Evolutionary conservation across 1,284 basidiomycete species (phyloP).

Genomic region (Sporisorium graminicola): DNA sequence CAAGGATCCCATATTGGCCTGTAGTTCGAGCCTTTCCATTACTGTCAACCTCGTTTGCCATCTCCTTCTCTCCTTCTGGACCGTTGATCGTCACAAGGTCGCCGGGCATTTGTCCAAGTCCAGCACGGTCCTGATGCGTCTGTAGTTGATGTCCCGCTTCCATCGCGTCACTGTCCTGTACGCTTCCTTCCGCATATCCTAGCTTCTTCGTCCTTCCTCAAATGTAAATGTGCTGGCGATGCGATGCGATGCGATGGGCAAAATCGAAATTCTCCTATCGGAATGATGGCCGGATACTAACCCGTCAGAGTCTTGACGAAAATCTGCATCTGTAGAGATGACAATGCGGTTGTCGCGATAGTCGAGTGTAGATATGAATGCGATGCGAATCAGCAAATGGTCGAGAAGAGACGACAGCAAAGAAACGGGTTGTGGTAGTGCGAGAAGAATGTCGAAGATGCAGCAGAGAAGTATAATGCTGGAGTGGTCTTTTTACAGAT

Average conservation of each 20-base stretch:
- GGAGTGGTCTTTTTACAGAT: not conserved
- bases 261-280: slow-evolving; percentile 11
- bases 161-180: no score
- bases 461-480: no score
- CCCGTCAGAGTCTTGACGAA: slow-evolving; percentile 68
- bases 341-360: no score
- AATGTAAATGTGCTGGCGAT: not conserved
- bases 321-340: slow-evolving; percentile 61
- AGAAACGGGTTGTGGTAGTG: slow-evolving; percentile 14
- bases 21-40: no score
- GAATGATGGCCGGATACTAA: slow-evolving; percentile 52
- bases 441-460: not conserved
- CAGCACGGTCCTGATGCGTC: not conserved
- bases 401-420: slow-evolving; percentile 6
- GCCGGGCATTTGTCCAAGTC: no score
- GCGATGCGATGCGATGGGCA: slow-evolving; percentile 9
- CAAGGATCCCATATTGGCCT: no score
- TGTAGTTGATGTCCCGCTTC: not conserved
- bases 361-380: slow-evolving; percentile 9
- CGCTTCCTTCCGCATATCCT: not conserved
- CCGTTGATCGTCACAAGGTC: no score
- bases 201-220: not conserved
- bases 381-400: slow-evolving; percentile 36
- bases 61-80: no score
- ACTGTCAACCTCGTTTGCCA: no score